Evolutionary conservation across 208 protist species (phyloP), one percentile per base, ranked within the genome.

Genomic region (Crithidia brevicula): DNA sequence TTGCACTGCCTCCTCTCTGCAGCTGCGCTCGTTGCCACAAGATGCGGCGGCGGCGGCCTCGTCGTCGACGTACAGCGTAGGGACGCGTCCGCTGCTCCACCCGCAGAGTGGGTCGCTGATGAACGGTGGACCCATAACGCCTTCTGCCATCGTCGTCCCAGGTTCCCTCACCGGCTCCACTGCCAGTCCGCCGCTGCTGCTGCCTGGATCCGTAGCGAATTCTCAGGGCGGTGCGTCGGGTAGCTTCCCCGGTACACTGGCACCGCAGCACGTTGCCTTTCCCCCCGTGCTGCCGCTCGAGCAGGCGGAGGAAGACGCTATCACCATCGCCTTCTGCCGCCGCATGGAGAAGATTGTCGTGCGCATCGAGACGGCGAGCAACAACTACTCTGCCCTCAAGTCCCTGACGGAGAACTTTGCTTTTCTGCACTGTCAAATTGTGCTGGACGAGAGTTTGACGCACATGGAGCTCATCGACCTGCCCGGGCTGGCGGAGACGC

Each of bases 361-460:
- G 5, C 27, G 33, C 18, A 77, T 91, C 4, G 81, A 91, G 40
- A 63, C 77, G 2, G 76, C 86, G 5, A 81, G 78, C 64, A 91
- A 92, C 64, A 92, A 91, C 78, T 95, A 95, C 67, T 86, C 81
- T 25, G 74, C 86, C 10, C 62, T 95, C 27, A 95, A 95, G 72
- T 90, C 89, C 0, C 72, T 95, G 43, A 87, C 82, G 16, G 86
- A 95, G 63, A 95, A 95, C 76, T 79, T 91, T 15, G 89, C 89
- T 38, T 95, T 95, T 45, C 63, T 95, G 54, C 82, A 92, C 72
- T 87, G 79, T 52, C 89, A 95, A 46, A 80, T 91, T 18, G n/a
- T 61, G 46, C 72, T 92, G 22, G 73, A 89, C 43, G 62, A 73
- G 33, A 62, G 25, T 25, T 65, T 84, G 33, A 77, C 74, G 36